phyloP scores from a whole-genome alignment of 75 land plant species.

The Picea glauca region DNA sequence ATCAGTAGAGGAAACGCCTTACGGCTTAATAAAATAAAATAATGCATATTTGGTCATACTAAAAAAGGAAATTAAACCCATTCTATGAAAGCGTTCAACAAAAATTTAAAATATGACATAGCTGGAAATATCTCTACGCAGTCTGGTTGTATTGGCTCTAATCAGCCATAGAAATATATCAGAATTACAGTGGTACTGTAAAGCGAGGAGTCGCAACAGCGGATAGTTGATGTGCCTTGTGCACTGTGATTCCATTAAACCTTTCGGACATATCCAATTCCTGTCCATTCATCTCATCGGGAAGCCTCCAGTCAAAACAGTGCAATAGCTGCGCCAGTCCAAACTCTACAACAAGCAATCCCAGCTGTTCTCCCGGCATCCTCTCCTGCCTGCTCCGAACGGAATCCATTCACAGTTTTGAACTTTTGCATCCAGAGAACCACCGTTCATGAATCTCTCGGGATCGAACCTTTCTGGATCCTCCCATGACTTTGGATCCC shows the following conservation, averaged over 20 bases:
- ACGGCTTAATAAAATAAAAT: too few relatives aligned
- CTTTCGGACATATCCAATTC: not conserved
- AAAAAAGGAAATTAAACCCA: too few relatives aligned
- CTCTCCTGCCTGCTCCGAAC: conserved; percentile 23
- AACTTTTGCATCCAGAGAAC: not conserved
- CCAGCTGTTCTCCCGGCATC: conserved; percentile 18
- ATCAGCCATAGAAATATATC: too few relatives aligned
- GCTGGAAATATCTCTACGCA: too few relatives aligned
- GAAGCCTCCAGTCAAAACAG: conserved; percentile 17
- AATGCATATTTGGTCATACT: too few relatives aligned
- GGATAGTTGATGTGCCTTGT: not conserved
- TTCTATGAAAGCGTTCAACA: too few relatives aligned
- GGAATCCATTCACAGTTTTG: conserved; percentile 16
- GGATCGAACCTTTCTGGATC: not conserved
- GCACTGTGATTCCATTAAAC: not conserved
- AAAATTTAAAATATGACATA: too few relatives aligned
- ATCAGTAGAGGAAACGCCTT: too few relatives aligned
- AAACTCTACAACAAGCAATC: not conserved
- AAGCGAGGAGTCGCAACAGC: not conserved
- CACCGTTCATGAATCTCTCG: not conserved
- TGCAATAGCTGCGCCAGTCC: conserved; percentile 13
- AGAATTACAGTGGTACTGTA: not conserved
- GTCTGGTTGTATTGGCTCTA: too few relatives aligned
- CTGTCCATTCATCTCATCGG: conserved; percentile 7
- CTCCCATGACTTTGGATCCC: not conserved